Base-by-base conservation (phyloP, 768 basidiomycete genomes). In the Multifurca ochricompacta region DNA sequence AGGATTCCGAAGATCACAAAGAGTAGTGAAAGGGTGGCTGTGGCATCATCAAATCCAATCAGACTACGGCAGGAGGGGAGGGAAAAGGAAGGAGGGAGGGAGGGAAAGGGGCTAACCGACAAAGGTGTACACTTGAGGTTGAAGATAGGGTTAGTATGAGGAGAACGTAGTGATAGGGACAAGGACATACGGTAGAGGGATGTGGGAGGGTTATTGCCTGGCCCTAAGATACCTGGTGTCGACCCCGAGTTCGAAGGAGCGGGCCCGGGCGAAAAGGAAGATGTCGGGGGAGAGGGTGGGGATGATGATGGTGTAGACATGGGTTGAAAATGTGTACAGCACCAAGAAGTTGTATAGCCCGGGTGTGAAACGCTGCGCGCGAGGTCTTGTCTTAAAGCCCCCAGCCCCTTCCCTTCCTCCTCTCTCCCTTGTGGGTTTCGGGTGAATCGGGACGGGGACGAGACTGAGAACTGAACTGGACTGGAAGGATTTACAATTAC, bases 151-250 rank as follows among this genome's bases (percentile, higher is more conserved):
- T 53, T 13, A 42, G 41, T 6, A 53, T 25, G 34, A 8, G 16
- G 19, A 21, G 3, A 23, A 44, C 11, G 50, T 4, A 13, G 0
- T 9, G 19, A 45, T 3, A 27, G 19, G 13, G 19, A 35, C 16
- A n/a, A n/a, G 16, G 18, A 53, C 51, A n/a, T 2, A 53, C 52
- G 3, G n/a, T 9, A n/a, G 21, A 53, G 36, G 21, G 52, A 53
- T n/a, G 45, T 14, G 21, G 52, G 28, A 3, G 52, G 52, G n/a
- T 16, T 13, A 3, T 14, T 39, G 10, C 16, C 8, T 11, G n/a
- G 6, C n/a, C 44, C 27, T 28, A 7, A 2, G n/a, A 3, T 2
- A 19, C 9, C 16, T 27, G 19, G 3, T 4, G 31, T 13, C 8
- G 21, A 7, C 11, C 34, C 16, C 6, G 34, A n/a, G 10, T 13